A percentile compares a stretch with the other conserved stretches of the same genome.
Conservation (phyloP, 202 grass and related monocot species). For the Bolboschoenoplectus hybrid region DNA sequence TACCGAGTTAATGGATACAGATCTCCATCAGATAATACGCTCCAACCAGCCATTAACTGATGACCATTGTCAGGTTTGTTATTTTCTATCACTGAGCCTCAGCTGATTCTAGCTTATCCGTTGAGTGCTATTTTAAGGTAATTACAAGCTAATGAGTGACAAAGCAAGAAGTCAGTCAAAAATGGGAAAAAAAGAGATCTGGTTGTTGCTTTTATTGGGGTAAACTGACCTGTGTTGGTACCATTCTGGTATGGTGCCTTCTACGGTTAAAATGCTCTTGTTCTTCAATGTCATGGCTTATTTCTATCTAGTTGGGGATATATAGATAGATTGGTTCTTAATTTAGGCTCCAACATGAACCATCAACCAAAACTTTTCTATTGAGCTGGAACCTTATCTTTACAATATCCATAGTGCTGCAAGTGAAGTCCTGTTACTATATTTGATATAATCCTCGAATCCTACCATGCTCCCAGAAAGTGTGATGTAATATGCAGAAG, state of each 20-base stretch:
- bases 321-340: neutral
- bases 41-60: slow-evolving; percentile 84
- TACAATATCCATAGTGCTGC: neutral
- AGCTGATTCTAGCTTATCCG: neutral
- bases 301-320: neutral
- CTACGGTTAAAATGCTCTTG: neutral
- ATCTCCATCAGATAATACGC: slow-evolving; percentile 92
- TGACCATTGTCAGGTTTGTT: slow-evolving; percentile 89
- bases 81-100: slow-evolving; percentile 17
- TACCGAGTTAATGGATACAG: slow-evolving; percentile 87
- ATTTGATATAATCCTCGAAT: neutral
- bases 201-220: slow-evolving; percentile 8
- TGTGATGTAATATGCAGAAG: neutral
- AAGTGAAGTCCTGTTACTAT: neutral
- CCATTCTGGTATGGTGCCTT: slow-evolving; percentile 4
- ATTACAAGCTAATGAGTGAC: neutral
- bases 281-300: neutral
- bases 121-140: neutral
- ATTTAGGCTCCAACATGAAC: neutral
- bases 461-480: neutral
- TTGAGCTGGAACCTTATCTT: neutral
- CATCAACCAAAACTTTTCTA: neutral
- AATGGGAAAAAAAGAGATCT: neutral
- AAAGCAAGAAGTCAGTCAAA: neutral
- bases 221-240: neutral